These are phyloP conservation scores for Chloromonas sp. DNA, from an alignment of 163 green algal genomes.

Conservation along the genomic window DNA sequence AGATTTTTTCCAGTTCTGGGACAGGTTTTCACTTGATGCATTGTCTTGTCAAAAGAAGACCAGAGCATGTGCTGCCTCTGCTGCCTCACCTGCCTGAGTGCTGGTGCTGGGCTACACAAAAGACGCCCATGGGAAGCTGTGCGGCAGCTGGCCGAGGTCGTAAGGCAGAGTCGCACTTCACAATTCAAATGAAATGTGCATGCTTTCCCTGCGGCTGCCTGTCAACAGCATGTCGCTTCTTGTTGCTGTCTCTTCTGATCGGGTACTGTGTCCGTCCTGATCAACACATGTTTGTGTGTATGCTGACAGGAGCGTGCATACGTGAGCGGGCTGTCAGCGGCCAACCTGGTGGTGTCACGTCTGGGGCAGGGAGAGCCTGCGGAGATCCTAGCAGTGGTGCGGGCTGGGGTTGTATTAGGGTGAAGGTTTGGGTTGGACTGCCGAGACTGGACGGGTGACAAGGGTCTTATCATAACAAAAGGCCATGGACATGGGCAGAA, in stretches of 20 bases:
- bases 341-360: slow-evolving; percentile 72
- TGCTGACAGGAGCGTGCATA: slow-evolving; percentile 78
- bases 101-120: too few relatives aligned
- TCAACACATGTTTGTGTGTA: neutral
- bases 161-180: neutral
- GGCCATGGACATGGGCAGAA: neutral
- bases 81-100: too few relatives aligned
- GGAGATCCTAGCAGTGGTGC: slow-evolving; percentile 39
- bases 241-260: neutral
- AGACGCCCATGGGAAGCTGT: too few relatives aligned
- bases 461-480: neutral
- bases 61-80: too few relatives aligned
- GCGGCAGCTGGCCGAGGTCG: too few relatives aligned
- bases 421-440: neutral
- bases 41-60: too few relatives aligned
- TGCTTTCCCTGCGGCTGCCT: neutral
- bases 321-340: slow-evolving; percentile 81
- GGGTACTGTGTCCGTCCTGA: neutral
- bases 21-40: too few relatives aligned
- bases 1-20: neutral
- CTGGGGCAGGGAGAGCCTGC: slow-evolving; percentile 53
- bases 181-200: neutral
- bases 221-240: neutral
- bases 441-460: neutral
- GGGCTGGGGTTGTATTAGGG: neutral